Evolutionary conservation across 495 filamentous ascomycete species (phyloP), one percentile per base, ranked within the genome.

Genomic region (Penicillium bialowiezense): DNA sequence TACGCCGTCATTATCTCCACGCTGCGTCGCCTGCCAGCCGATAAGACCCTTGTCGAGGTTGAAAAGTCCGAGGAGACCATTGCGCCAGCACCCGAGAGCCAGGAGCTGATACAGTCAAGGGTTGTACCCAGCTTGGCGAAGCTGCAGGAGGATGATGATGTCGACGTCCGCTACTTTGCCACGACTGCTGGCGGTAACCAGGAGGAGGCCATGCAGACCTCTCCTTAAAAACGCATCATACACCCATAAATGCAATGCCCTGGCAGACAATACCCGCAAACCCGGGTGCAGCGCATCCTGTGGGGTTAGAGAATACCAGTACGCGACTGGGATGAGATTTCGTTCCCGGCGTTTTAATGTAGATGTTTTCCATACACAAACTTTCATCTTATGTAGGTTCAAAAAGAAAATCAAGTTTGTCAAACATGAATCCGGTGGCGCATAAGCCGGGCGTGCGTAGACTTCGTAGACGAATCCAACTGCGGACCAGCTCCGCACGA

Each of bases 111-210:
- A 61, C 83, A 91, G 60, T 83, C 90, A 69, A 84, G 84, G 58
- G 86, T 97, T 65, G 71, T 96, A 60, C 91, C 93, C 20, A 91
- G 86, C 64, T 65, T 98, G 60, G 90, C 95, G 74, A 98, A 97
- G 73, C 74, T 98, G 54, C 89, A 95, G 74, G 84, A 86, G 70
- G 93, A 98, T 62, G 90, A 95, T 38, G 93, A 98, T 76, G 91
- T 97, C 54, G 93, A 98, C 74, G 93, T 98, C 58, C 82, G 93
- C 59, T 98, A 90, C 70, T 98, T 95, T 64, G 95, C 93, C 48
- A 85, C 83, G 41, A 86, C 81, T 58, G 86, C 86, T 39, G 73
- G 80, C 45, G 68, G 65, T 57, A 61, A 63, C 52, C 64, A 68
- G 46, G 73, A 75, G 34, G 73, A 76, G 61, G 63, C 58, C 44